Evolutionary conservation across 495 filamentous ascomycete species (phyloP).

Genomic region (Gamarada debralockiae): DNA sequence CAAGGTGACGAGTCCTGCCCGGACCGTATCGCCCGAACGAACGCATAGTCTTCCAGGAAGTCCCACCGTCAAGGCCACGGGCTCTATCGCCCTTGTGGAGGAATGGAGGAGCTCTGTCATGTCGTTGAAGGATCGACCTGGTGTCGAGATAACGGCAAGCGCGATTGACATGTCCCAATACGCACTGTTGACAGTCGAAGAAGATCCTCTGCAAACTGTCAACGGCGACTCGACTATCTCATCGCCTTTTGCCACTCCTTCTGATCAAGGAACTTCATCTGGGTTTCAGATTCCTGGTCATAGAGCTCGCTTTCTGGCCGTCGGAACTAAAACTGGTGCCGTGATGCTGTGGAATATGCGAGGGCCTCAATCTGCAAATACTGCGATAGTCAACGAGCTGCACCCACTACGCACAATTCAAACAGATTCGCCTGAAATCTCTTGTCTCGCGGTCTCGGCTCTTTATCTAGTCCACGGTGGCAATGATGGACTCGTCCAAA

Average conservation of each 20-base stretch:
- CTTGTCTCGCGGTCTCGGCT: constrained; percentile 80
- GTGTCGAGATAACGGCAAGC: constrained; percentile 60
- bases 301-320: constrained; percentile 73
- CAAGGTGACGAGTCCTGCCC: constrained; percentile 17
- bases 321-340: constrained; percentile 74
- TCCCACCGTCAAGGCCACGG: not conserved
- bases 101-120: constrained; percentile 63
- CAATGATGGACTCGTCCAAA: constrained; percentile 91
- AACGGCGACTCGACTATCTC: constrained; percentile 51
- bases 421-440: constrained; percentile 86
- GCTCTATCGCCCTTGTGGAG: constrained; percentile 29
- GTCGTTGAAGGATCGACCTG: constrained; percentile 46
- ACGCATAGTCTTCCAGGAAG: constrained; percentile 16
- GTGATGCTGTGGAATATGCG: constrained; percentile 86
- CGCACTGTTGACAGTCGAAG: constrained; percentile 63
- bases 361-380: constrained; percentile 47
- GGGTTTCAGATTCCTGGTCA: constrained; percentile 69
- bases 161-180: constrained; percentile 75
- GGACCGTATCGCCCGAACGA: constrained; percentile 11
- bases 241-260: constrained; percentile 55
- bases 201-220: constrained; percentile 67
- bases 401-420: constrained; percentile 75
- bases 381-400: constrained; percentile 43
- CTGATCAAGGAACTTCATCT: constrained; percentile 23
- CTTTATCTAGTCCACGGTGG: constrained; percentile 90